Evolutionary conservation across 352 stramenopile genomes (phyloP).

Genomic region (Globisporangium acanthophoron): DNA sequence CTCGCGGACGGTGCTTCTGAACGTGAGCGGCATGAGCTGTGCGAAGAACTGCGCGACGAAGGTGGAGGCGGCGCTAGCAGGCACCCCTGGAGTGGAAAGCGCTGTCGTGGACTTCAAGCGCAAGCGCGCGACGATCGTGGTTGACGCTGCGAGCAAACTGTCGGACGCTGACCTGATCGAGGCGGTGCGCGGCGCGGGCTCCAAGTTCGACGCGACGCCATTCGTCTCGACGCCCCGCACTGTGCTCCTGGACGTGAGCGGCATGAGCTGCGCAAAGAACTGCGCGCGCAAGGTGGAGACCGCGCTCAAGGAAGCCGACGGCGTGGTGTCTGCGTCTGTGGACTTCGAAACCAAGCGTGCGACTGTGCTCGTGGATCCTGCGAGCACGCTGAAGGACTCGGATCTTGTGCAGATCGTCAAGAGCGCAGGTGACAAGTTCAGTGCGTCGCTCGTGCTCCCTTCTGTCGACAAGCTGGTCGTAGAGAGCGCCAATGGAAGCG

Average conservation of each 20-base stretch:
- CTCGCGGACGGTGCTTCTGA: conserved; percentile 46
- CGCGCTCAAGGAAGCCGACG: conserved; percentile 43
- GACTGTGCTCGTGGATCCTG: conserved; percentile 50
- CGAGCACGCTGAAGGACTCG: conserved; percentile 50
- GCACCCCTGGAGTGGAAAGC: conserved; percentile 41
- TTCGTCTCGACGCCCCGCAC: conserved; percentile 27
- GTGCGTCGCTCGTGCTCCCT: neutral
- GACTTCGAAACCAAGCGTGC: conserved; percentile 61
- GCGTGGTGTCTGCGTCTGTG: conserved; percentile 64
- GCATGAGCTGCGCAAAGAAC: conserved; percentile 65
- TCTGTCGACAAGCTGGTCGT: neutral
- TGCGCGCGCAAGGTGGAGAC: conserved; percentile 69
- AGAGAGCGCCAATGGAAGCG: conserved; percentile 1
- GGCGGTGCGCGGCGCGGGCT: conserved; percentile 34
- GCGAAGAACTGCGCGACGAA: conserved; percentile 78
- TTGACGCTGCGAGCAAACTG: conserved; percentile 42
- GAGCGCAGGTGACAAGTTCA: conserved; percentile 37
- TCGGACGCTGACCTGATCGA: conserved; percentile 54
- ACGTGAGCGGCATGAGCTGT: conserved; percentile 75
- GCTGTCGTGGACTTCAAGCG: conserved; percentile 61
- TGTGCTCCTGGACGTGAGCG: conserved; percentile 46
- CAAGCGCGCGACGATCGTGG: conserved; percentile 55
- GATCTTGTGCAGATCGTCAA: conserved; percentile 54
- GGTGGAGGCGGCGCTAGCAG: conserved; percentile 50
- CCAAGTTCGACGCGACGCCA: conserved; percentile 67